Evolutionary conservation across 257 asterid genomes (phyloP), one percentile per base, ranked within the genome.

Genomic region (Cordia subcordata): DNA sequence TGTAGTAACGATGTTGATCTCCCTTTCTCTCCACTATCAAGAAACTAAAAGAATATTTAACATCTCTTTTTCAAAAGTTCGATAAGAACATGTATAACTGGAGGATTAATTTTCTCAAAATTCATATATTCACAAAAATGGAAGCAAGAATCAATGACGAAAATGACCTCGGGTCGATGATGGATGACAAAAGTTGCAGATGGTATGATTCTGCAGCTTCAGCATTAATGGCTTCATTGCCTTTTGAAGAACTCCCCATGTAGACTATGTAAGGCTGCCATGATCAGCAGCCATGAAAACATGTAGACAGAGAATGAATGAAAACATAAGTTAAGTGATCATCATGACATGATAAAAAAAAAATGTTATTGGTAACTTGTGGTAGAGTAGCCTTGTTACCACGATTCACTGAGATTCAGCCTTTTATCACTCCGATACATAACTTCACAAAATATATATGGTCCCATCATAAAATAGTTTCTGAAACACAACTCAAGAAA

Each of bases 201-300:
- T 81, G 83, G 21, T 79, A 70, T 40, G 52, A 50, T 22, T 77
- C 73, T 40, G 65, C 21, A 22, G 51, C 65, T 55, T 69, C 74
- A 39, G 61, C 37, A 10, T 11, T 52, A n/a, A n/a, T 60, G 20
- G 40, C 60, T 60, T 69, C 67, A 57, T 44, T 53, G 22, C 40
- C 52, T 50, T 64, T 65, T n/a, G 68, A 66, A 46, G 80, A 75
- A 78, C 93, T 78, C 49, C 95, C 95, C 95, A 86, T 79, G 32
- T 86, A 86, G 20, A 81, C 84, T 50, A 86, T 72, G 77, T 86
- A 81, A 63, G 86, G 86, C 95, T 86, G 87, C 86, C 72, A 53
- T 57, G 20, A n/a, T n/a, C n/a, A n/a, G n/a, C n/a, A n/a, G n/a
- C n/a, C n/a, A n/a, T n/a, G n/a, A n/a, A n/a, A n/a, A n/a, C n/a